phyloP scores from a whole-genome alignment of 2,329 filamentous ascomycete species.

The Thielaviopsis euricoi region DNA sequence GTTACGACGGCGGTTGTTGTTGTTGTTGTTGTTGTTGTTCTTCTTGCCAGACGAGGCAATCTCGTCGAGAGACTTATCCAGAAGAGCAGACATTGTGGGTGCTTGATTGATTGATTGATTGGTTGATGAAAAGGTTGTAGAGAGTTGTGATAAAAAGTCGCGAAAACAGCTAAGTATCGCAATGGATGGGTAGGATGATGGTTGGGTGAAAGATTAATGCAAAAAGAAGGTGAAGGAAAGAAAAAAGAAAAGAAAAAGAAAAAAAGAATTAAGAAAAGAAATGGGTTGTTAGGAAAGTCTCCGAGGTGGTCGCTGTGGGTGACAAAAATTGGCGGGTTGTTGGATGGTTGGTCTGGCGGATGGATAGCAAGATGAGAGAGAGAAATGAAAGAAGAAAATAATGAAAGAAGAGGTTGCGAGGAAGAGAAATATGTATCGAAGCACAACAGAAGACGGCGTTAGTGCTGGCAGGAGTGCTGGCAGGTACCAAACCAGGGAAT shows the following conservation, averaged over 20 bases:
- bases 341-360: neutral
- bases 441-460: neutral
- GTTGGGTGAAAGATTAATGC: neutral
- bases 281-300: neutral
- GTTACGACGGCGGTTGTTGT: conserved; percentile 35
- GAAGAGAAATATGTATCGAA: neutral
- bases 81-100: conserved; percentile 73
- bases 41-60: conserved; percentile 67
- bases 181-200: neutral
- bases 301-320: neutral
- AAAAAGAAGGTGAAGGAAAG: neutral
- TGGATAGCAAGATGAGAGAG: conserved; percentile 10
- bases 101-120: conserved; percentile 11
- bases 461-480: conserved; percentile 3
- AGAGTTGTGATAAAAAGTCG: neutral
- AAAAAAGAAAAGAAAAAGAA: neutral
- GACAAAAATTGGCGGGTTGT: neutral
- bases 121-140: conserved; percentile 7
- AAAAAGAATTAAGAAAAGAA: neutral
- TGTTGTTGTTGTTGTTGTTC: conserved; percentile 37
- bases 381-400: conserved; percentile 15
- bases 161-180: neutral
- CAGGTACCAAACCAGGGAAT: neutral
- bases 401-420: conserved; percentile 3
- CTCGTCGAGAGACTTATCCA: conserved; percentile 93